Evolutionary conservation across 176 grass and related monocot species (phyloP).

Genomic region (Hsuehochloa calcarea): DNA sequence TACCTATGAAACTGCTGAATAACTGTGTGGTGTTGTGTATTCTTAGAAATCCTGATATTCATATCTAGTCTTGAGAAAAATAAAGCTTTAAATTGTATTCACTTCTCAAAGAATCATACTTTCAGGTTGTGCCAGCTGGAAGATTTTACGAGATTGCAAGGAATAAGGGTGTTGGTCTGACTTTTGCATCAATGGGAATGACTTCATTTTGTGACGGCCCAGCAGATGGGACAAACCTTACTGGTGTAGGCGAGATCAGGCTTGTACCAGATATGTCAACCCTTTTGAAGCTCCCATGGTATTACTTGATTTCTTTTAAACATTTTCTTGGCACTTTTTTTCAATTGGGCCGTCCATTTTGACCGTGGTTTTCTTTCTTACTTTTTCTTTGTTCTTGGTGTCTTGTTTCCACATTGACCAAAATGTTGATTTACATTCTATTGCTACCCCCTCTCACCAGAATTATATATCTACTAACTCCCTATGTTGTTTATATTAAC

Average conservation of each 20-base stretch:
- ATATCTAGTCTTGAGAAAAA: neutral
- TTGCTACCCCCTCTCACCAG: neutral
- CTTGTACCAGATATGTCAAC: slow-evolving; percentile 87
- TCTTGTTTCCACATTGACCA: slow-evolving; percentile 1
- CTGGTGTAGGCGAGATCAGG: slow-evolving; percentile 85
- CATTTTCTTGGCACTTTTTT: neutral
- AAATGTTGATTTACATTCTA: neutral
- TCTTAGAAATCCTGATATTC: neutral
- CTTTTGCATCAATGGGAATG: slow-evolving; percentile 80
- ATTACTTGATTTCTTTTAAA: slow-evolving; percentile 38
- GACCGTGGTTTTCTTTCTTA: neutral
- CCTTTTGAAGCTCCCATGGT: slow-evolving; percentile 81
- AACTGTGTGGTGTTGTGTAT: neutral
- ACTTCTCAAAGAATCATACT: slow-evolving; percentile 8
- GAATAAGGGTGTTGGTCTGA: slow-evolving; percentile 75
- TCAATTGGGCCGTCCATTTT: neutral
- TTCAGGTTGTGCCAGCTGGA: slow-evolving; percentile 80
- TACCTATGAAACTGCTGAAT: neutral
- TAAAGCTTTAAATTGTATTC: slow-evolving; percentile 11
- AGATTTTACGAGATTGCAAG: slow-evolving; percentile 82
- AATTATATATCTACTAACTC: slow-evolving; percentile 26
- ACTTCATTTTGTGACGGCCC: slow-evolving; percentile 79
- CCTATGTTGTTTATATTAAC: slow-evolving; percentile 45
- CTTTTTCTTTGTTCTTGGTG: neutral
- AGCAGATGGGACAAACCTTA: slow-evolving; percentile 81